Evolutionary conservation across 306 rosid species (phyloP), one percentile per base, ranked within the genome.

Genomic region (Malus fusca): DNA sequence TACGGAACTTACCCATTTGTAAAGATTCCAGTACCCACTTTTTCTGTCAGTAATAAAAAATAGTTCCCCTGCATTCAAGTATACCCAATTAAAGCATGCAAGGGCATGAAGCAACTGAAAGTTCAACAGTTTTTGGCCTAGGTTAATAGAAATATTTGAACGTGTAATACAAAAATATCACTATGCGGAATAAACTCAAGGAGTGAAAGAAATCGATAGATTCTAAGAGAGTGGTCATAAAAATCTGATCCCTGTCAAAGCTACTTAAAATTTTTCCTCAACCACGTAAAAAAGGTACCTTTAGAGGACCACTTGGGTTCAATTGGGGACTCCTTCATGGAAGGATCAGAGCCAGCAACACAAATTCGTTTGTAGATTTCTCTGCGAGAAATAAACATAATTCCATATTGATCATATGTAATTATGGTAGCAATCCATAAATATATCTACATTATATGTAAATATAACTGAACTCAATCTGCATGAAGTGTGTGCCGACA

Each of bases 291-390:
- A 4, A 52, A 3, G 52, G 53, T 85, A 95, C 99, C 99, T 74
- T 73, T 64, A 23, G 97, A 75, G 31, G 99, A 92, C 99, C 99
- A 96, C 92, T 92, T 92, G 37, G 99, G 99, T 90, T 90, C 99
- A 65, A 87, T 84, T 76, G 97, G 91, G 70, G 99, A 90, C 85
- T 92, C 99, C 84, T 90, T 88, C 64, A 85, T 60, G 18, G 72
- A 72, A 66, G 93, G 82, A 85, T 95, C 92, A 65, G 65, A 62
- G 26, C 99, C 97, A 82, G 96, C 91, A 77, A 92, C 83, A 79
- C 92, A 84, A 51, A 86, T 76, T 67, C 88, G 85, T 79, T 90
- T 90, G 67, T 63, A 31, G 71, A 92, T 79, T 75, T 90, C 92
- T 72, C 97, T 95, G 90, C 85, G 75, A 63, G 52, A 61, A n/a